Evolutionary conservation across 257 asterid genomes (phyloP), one percentile per base, ranked within the genome.

Genomic region (Hygrophila difformis): DNA sequence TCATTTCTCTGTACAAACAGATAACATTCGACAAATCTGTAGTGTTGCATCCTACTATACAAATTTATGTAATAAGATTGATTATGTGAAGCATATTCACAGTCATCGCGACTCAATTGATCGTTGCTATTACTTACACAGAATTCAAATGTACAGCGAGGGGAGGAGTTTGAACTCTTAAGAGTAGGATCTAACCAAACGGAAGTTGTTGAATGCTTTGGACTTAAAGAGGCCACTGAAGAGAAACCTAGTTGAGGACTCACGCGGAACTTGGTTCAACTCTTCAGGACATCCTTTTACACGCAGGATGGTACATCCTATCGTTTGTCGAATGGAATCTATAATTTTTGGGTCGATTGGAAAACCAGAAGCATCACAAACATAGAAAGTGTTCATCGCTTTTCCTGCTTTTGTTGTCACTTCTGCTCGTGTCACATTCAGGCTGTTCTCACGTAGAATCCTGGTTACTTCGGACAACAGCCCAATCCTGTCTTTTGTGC

Each of bases 401-500:
- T 86, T 91, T 29, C 95, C 95, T n/a, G 68, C 79, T 61, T 85
- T 63, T 1, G 99, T 91, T 12, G 93, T 9, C 46, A 91, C 99
- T 37, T 91, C 97, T 12, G 99, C 99, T 57, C 99, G 70, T 1
- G 84, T 77, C 39, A 91, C 95, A 0, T 78, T 78, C 12, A 91
- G 74, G 73, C 99, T 83, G 20, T 83, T 86, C 71, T 91, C 99
- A 0, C 99, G 87, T 61, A 91, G 78, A 20, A 91, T 78, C 15
- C 99, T 62, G 1, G 99, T 91, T 7, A 86, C 84, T 39, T 91
- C 93, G 4, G 99, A 87, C 10, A 91, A 51, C 51, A 91, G 74
- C 49, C 99, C 99, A 3, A 83, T 86, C 60, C 95, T 59, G 57
- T 91, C 99, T 0, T 82, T 57, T 0, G 97, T 82, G 69, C 97